phyloP scores from a whole-genome alignment of 148 eudicot species.

The Rhododendron molle region DNA sequence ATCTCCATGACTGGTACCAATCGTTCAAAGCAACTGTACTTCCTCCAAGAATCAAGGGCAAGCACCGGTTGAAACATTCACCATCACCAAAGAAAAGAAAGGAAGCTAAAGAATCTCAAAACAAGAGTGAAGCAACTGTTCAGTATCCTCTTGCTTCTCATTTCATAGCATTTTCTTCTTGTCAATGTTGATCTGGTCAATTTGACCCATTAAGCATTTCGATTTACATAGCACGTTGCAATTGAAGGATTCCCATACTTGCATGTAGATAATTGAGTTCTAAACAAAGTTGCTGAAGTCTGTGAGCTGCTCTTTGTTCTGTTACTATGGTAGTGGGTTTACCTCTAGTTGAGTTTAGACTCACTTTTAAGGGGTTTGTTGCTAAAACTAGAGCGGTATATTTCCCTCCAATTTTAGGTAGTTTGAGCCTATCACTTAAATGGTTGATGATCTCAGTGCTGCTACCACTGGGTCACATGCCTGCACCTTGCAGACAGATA shows the following conservation, averaged over 20 bases:
- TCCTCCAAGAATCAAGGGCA: constrained; percentile 29
- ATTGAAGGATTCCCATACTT: not conserved
- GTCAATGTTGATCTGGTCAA: not conserved
- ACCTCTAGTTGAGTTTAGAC: not conserved
- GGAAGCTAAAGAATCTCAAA: constrained; percentile 23
- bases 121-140: constrained; percentile 49
- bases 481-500: not conserved
- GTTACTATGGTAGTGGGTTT: not conserved
- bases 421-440: not conserved
- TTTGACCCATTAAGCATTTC: not conserved
- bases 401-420: not conserved
- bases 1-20: constrained; percentile 87
- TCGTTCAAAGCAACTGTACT: constrained; percentile 63
- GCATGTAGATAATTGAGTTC: not conserved
- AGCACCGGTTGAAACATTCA: constrained; percentile 44
- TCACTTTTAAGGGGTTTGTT: not conserved
- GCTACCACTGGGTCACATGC: not conserved
- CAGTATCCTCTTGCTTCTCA: constrained; percentile 62
- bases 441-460: not conserved
- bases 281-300: not conserved
- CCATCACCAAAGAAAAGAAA: constrained; percentile 77
- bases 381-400: not conserved
- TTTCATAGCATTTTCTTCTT: not conserved
- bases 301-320: not conserved
- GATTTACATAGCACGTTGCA: not conserved